Base-by-base conservation (phyloP, 2,329 filamentous ascomycete species). In the Penicillium sumatraense region DNA sequence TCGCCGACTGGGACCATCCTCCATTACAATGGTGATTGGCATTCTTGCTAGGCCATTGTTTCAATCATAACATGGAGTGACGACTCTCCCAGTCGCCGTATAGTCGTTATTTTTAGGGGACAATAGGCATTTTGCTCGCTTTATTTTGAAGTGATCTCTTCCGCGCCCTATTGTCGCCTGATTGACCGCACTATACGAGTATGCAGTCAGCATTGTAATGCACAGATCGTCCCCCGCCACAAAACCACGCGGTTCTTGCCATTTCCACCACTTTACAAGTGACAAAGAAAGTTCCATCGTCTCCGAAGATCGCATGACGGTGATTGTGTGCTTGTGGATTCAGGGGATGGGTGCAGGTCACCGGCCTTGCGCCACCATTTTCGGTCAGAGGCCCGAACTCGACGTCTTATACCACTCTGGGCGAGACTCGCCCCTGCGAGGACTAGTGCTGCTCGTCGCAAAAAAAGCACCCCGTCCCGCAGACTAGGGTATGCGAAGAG, bases 171-270 rank as follows among this genome's bases (percentile, higher is more conserved):
- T 33, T 3, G 21, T 47, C 42, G 31, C 44, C 33, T 21, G 33
- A 29, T 48, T 33, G 40, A 29, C 16, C 16, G 26, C 18, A 6
- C 16, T 55, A 58, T 56, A 58, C 56, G 53, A 58, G 53, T 16
- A 56, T 50, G 53, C 56, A 20, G 56, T 48, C 52, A 41, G 46
- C 46, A 53, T 53, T 38, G 24, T 18, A 58, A 58, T 52, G 27
- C 52, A 54, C 45, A 45, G 21, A 53, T 48, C 11, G 20, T 48
- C 18, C 36, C 42, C 21, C 42, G 42, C 42, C 42, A 46, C 42
- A 11, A n/a, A 13, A 27, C 42, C 21, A 14, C 21, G 27, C 41
- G 42, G 27, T n/a, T 46, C 24, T 46, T 46, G 16, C 42, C 26
- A 5, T 9, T 46, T 46, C 18, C 42, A 31, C 33, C n/a, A 8